Conservation (phyloP, 768 basidiomycete species). For the Coprinopsis strossmayeri region DNA sequence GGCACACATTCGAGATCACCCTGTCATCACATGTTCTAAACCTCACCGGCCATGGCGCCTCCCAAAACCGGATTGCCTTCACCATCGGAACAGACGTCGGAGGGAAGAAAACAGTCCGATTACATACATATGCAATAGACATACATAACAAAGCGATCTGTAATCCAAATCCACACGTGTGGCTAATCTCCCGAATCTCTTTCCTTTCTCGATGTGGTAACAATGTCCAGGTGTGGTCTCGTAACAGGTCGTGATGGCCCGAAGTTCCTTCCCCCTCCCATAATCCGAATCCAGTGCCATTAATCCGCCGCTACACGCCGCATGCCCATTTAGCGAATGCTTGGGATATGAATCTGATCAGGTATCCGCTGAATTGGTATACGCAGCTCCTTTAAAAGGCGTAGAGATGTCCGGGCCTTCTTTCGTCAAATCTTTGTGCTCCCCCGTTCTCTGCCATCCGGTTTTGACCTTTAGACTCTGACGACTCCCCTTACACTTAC, state of each 20-base stretch:
- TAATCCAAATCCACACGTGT: conserved; percentile 24
- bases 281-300: too few relatives aligned
- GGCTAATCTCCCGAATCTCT: conserved; percentile 26
- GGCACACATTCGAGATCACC: too few relatives aligned
- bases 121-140: too few relatives aligned
- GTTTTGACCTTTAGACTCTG: too few relatives aligned
- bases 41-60: too few relatives aligned
- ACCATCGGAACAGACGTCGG: conserved; percentile 33
- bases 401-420: conserved; percentile 13
- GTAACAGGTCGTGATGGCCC: conserved; percentile 12
- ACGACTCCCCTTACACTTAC: too few relatives aligned
- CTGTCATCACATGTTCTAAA: too few relatives aligned
- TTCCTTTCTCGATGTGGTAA: conserved; percentile 24
- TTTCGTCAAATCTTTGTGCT: too few relatives aligned
- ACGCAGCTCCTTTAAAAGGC: conserved; percentile 15
- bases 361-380: conserved; percentile 21
- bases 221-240: conserved; percentile 14
- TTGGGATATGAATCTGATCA: too few relatives aligned
- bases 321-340: conserved; percentile 17
- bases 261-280: too few relatives aligned
- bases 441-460: too few relatives aligned
- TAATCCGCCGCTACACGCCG: conserved; percentile 23
- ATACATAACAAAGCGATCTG: background rate
- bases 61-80: conserved; percentile 21
- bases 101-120: conserved; percentile 15